Conservation (phyloP, 2,329 filamentous ascomycete species). For the Celoporthe dispersa region DNA sequence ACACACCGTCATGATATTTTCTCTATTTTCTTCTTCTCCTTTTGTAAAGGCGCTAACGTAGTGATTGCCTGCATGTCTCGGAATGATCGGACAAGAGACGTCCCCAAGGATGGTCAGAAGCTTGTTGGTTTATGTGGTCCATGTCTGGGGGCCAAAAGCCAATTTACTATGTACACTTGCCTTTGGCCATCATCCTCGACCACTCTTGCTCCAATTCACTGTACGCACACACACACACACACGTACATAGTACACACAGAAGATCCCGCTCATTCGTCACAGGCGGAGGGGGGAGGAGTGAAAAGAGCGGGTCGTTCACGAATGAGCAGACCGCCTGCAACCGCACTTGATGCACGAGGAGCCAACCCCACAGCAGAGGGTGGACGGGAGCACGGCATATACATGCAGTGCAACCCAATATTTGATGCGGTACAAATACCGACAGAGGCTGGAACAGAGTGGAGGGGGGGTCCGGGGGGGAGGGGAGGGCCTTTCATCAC, state of each 20-base stretch:
- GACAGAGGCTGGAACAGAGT: neutral
- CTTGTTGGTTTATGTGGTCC: neutral
- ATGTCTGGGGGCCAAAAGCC: neutral
- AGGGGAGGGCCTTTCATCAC: too few relatives aligned
- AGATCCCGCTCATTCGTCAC: neutral
- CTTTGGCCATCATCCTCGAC: neutral
- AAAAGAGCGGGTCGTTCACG: neutral
- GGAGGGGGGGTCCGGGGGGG: too few relatives aligned
- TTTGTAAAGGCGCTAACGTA: too few relatives aligned
- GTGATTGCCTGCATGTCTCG: neutral
- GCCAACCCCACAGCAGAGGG: neutral
- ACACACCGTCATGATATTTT: neutral
- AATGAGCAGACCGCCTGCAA: neutral
- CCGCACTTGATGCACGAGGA: neutral
- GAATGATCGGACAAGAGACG: neutral
- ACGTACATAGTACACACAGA: neutral
- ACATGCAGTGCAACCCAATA: slow-evolving; percentile 17
- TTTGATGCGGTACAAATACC: slow-evolving; percentile 2
- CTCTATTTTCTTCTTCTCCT: too few relatives aligned
- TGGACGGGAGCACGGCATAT: slow-evolving; percentile 14
- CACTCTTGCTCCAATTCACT: neutral
- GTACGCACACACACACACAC: too few relatives aligned
- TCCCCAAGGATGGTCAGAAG: neutral
- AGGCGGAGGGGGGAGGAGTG: neutral
- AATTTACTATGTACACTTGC: neutral